A percentile compares a stretch with the other conserved stretches of the same genome.
These are phyloP conservation scores for Pichia kudriavzevii DNA, from an alignment of 1,139 yeast species.

Conservation along the genomic window DNA sequence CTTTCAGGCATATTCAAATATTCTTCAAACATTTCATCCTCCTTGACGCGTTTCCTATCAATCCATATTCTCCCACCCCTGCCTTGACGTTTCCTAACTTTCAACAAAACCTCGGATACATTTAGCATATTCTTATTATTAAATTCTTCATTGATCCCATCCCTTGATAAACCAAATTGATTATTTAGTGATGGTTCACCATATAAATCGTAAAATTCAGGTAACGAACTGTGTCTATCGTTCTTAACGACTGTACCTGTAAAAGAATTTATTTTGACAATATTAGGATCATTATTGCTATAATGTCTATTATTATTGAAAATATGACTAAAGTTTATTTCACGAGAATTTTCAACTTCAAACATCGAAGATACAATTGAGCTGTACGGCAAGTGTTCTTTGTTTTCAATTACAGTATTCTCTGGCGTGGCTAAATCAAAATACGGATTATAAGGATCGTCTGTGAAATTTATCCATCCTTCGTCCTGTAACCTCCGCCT, in stretches of 20 bases:
- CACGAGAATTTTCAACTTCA: conserved; percentile 59
- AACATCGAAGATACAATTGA: conserved; percentile 71
- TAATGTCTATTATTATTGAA: conserved; percentile 34
- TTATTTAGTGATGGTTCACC: conserved; percentile 29
- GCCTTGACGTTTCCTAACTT: conserved; percentile 70
- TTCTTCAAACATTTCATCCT: conserved; percentile 36
- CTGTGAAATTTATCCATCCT: conserved; percentile 76
- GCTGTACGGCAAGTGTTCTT: conserved; percentile 68
- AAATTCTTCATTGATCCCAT: conserved; percentile 12
- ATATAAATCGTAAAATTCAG: conserved; percentile 42
- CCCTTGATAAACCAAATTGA: conserved; percentile 13
- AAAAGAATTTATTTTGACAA: conserved; percentile 40
- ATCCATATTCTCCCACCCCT: conserved; percentile 64
- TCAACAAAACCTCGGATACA: conserved; percentile 50
- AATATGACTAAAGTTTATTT: conserved; percentile 32
- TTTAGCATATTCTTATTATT: conserved; percentile 36
- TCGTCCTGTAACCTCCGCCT: conserved; percentile 64
- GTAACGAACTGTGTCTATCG: conserved; percentile 31
- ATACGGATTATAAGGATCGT: conserved; percentile 84
- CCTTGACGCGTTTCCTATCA: conserved; percentile 50
- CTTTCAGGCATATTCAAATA: conserved; percentile 28
- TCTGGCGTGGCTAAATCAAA: conserved; percentile 59
- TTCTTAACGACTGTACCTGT: conserved; percentile 26
- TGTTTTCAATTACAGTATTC: conserved; percentile 38
- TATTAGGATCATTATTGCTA: conserved; percentile 28